Evolutionary conservation across 2,329 filamentous ascomycete species (phyloP), one percentile per base, ranked within the genome.

Genomic region (Fusarium sp.): DNA sequence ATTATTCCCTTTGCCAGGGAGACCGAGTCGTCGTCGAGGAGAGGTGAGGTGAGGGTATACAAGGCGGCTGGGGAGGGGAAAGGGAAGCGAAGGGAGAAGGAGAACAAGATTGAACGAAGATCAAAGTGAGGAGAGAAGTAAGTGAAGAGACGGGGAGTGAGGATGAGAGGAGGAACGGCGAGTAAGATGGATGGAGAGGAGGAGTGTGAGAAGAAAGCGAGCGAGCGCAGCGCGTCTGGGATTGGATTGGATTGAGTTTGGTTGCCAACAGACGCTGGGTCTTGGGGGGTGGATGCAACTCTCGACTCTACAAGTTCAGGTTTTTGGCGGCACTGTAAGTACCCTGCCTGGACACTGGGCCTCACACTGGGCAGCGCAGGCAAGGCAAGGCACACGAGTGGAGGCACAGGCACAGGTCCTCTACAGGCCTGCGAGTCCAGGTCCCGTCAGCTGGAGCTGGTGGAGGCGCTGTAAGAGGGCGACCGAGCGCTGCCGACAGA

Each of bases 241-340:
- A 78, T 78, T 77, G 73, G 76, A 72, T 74, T 76, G 74, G 75
- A 75, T 76, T 75, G 71, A 72, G 67, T 77, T 78, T 79, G 69
- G 75, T 68, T 79, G 74, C 70, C 64, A 70, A 67, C 64, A 72
- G 71, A 54, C 70, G 63, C 76, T 76, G 77, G 65, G 20, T 64
- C 63, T 43, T 68, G 72, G 72, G 72, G 74, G 74, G 76, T 72
- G 66, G 56, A 60, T 52, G 63, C 58, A 76, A 67, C 48, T 30
- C 27, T 52, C 9, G 48, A 13, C 27, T 52, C 27, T 52, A 27
- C 48, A 30, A 52, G 48, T 52, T 52, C 48, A 52, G 27, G 27
- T 52, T 32, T 52, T 52, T 32, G 64, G 56, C 50, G 52, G 43
- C 37, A 72, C 74, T 67, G 76, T 66, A 58, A 34, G 66, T 58